These are phyloP conservation scores for Agaricales sp. DNA, from an alignment of 1,284 basidiomycete genomes.

Conservation along the genomic window DNA sequence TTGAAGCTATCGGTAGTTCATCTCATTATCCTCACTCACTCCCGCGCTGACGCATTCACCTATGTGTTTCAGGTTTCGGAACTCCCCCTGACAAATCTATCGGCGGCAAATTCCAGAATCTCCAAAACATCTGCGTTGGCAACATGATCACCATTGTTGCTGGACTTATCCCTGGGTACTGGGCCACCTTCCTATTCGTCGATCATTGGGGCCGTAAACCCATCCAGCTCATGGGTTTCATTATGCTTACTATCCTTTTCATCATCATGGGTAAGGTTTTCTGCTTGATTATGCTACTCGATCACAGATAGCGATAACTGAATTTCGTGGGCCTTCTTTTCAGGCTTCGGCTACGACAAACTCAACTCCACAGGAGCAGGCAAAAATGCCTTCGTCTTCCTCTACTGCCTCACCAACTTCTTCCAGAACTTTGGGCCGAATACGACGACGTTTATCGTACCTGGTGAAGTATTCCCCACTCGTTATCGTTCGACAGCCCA, in stretches of 20 bases:
- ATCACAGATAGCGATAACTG: slow-evolving; percentile 13
- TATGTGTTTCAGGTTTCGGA: slow-evolving; percentile 39
- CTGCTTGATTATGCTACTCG: neutral
- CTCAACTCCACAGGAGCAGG: slow-evolving; percentile 43
- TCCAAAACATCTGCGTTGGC: slow-evolving; percentile 46
- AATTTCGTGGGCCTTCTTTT: slow-evolving; percentile 2
- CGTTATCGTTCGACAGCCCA: slow-evolving; percentile 78
- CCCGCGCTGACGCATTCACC: too few species aligned
- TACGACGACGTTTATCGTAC: slow-evolving; percentile 74
- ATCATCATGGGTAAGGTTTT: slow-evolving; percentile 39
- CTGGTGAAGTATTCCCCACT: slow-evolving; percentile 82
- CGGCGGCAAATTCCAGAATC: slow-evolving; percentile 33
- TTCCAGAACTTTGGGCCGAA: slow-evolving; percentile 78
- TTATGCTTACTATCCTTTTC: slow-evolving; percentile 56
- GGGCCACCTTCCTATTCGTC: slow-evolving; percentile 58
- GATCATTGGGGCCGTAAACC: slow-evolving; percentile 67
- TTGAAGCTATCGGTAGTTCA: slow-evolving; percentile 32
- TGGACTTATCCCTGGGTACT: slow-evolving; percentile 71
- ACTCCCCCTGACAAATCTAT: slow-evolving; percentile 25
- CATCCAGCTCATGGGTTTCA: slow-evolving; percentile 75
- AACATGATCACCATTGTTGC: slow-evolving; percentile 65
- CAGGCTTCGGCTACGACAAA: slow-evolving; percentile 65
- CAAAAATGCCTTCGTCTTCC: slow-evolving; percentile 62
- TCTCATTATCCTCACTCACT: neutral
- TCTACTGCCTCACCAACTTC: slow-evolving; percentile 69